A percentile compares a stretch with the other conserved stretches of the same genome.
Evolutionary conservation across 2,329 filamentous ascomycete species (phyloP).

Genomic region (Elsinoe perseae): DNA sequence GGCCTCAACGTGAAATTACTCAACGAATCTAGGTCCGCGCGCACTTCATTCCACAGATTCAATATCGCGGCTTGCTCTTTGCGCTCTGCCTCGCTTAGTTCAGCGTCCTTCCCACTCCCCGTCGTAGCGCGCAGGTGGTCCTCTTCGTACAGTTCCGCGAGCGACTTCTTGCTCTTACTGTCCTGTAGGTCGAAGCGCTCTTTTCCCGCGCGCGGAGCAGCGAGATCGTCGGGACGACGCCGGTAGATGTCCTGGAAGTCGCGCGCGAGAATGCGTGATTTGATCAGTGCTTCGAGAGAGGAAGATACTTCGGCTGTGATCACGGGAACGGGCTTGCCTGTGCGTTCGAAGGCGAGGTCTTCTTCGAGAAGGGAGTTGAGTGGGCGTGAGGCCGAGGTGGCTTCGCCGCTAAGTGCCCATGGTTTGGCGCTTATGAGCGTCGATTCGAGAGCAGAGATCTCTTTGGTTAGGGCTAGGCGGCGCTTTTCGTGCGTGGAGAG

Average conservation of each 20-base stretch:
- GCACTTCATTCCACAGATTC: conserved; percentile 72
- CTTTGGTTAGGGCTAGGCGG: conserved; percentile 75
- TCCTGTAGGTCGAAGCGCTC: conserved; percentile 67
- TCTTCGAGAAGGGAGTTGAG: conserved; percentile 89
- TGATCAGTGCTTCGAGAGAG: conserved; percentile 87
- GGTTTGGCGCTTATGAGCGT: conserved; percentile 82
- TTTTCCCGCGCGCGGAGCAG: conserved; percentile 56
- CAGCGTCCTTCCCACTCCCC: conserved; percentile 72
- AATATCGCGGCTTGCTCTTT: conserved; percentile 73
- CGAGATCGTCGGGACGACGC: conserved; percentile 66
- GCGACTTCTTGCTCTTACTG: conserved; percentile 73
- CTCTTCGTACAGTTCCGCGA: conserved; percentile 90
- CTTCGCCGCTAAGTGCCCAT: conserved; percentile 87
- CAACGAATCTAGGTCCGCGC: conserved; percentile 73
- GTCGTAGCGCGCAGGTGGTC: conserved; percentile 72
- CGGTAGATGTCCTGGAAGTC: conserved; percentile 90
- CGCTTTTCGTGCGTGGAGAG: conserved; percentile 78
- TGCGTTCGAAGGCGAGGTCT: conserved; percentile 90
- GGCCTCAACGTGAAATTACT: conserved; percentile 95
- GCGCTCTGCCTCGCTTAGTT: conserved; percentile 59
- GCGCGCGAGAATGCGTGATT: conserved; percentile 77
- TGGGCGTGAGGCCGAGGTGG: conserved; percentile 70
- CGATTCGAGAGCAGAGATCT: conserved; percentile 85
- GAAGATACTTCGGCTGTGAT: conserved; percentile 88
- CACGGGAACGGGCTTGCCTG: conserved; percentile 88